Conservation (phyloP, 1,284 basidiomycete genomes). For the Tilletia indica region DNA sequence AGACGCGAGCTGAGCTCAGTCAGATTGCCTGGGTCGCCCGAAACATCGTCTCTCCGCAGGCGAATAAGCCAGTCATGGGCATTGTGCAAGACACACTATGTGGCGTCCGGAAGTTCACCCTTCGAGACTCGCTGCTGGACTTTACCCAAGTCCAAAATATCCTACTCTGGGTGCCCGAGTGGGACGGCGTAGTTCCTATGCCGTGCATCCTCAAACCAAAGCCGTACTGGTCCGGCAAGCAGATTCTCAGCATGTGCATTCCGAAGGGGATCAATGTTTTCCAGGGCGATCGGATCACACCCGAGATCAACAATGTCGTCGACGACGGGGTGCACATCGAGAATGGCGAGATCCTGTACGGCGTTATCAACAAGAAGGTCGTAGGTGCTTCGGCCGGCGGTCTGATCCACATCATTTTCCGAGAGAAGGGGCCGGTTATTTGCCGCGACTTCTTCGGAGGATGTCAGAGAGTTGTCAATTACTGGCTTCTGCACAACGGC, state of each 20-base stretch:
- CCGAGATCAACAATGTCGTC: slow-evolving; percentile 48
- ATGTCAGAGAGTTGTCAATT: slow-evolving; percentile 92
- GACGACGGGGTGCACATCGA: slow-evolving; percentile 96
- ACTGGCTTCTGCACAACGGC: slow-evolving; percentile 97
- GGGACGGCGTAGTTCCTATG: slow-evolving; percentile 89
- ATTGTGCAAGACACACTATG: slow-evolving; percentile 99
- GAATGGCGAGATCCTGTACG: slow-evolving; percentile 93
- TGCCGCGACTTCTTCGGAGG: slow-evolving; percentile 91
- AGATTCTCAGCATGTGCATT: slow-evolving; percentile 87
- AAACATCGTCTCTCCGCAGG: slow-evolving; percentile 98
- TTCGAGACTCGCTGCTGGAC: slow-evolving; percentile 68
- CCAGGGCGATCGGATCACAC: slow-evolving; percentile 42
- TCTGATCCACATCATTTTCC: slow-evolving; percentile 93
- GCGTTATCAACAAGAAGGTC: slow-evolving; percentile 96
- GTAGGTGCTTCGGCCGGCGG: slow-evolving; percentile 87
- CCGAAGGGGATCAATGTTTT: slow-evolving; percentile 92
- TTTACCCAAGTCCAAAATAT: slow-evolving; percentile 76
- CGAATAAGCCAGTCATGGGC: slow-evolving; percentile 99
- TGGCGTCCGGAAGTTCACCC: slow-evolving; percentile 93
- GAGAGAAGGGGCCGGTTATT: slow-evolving; percentile 91
- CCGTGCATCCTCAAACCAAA: slow-evolving; percentile 96
- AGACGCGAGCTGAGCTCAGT: slow-evolving; percentile 94
- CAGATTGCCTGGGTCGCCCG: slow-evolving; percentile 99
- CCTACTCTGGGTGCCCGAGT: slow-evolving; percentile 92
- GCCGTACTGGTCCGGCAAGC: slow-evolving; percentile 96